Evolutionary conservation across 1,284 basidiomycete genomes (phyloP).

Genomic region (Cutaneotrichosporon cutaneum): DNA sequence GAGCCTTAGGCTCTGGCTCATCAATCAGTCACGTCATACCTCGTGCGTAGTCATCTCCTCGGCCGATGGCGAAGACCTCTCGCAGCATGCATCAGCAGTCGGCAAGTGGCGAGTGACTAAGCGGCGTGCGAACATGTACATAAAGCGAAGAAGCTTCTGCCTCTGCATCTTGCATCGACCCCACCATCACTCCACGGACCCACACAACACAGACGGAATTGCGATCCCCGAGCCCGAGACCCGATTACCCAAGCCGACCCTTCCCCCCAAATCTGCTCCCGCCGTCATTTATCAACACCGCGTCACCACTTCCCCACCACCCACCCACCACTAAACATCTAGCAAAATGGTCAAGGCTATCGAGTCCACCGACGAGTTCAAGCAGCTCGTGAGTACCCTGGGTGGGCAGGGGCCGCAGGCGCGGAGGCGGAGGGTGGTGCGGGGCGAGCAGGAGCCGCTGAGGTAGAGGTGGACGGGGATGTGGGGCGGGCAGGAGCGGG

Average conservation of each 20-base stretch:
- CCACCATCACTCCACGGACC: background rate
- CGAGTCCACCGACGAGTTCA: conserved; percentile 60
- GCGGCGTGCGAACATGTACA: background rate
- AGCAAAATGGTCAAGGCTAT: conserved; percentile 58
- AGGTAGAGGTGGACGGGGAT: too few relatives aligned
- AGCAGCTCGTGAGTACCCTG: conserved; percentile 54
- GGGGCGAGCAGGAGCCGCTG: too few relatives aligned
- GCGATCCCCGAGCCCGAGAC: background rate
- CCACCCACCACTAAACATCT: background rate
- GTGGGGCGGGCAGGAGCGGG: too few relatives aligned
- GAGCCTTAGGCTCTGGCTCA: background rate
- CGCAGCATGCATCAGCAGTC: background rate
- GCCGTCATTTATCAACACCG: background rate
- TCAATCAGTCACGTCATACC: background rate
- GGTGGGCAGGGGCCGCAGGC: background rate
- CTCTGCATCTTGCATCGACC: background rate
- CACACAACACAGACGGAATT: background rate
- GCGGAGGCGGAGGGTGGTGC: too few relatives aligned
- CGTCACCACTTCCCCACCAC: background rate
- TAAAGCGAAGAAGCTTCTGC: background rate
- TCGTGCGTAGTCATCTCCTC: background rate
- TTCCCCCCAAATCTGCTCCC: background rate
- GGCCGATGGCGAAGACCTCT: background rate
- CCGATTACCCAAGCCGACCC: background rate
- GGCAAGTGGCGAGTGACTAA: background rate